A percentile compares a stretch with the other conserved stretches of the same genome.
These are phyloP conservation scores for Gossypium australe DNA, from an alignment of 345 rosid species.

Conservation along the genomic window DNA sequence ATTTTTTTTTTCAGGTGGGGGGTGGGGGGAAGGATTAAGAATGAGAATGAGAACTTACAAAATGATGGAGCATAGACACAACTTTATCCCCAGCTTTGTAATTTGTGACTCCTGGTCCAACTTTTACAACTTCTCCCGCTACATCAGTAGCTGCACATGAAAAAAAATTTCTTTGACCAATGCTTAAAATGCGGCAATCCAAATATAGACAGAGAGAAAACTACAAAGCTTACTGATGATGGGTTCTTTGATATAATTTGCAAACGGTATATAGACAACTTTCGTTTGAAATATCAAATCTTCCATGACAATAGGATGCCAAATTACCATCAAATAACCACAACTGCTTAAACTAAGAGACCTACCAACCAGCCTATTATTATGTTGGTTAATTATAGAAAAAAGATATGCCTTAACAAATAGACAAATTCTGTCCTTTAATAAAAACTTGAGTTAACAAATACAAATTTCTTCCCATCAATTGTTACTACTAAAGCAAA, in stretches of 20 bases:
- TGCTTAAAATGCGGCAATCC: not conserved
- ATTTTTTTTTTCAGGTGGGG: not conserved
- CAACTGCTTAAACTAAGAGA: not conserved
- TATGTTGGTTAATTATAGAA: not conserved
- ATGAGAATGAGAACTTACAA: slow-evolving; percentile 31
- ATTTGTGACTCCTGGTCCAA: slow-evolving; percentile 54
- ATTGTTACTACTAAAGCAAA: not conserved
- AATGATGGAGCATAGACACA: slow-evolving; percentile 42
- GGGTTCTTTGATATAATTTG: not conserved
- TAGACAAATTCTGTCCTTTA: not conserved
- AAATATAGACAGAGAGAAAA: not conserved
- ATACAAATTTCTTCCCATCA: not conserved
- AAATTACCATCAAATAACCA: not conserved
- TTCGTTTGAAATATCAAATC: not conserved
- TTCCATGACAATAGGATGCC: not conserved
- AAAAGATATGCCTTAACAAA: not conserved
- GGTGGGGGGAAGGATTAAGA: too few species aligned
- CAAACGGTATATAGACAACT: not conserved
- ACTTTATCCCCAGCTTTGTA: slow-evolving; percentile 80
- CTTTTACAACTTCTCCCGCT: slow-evolving; percentile 69
- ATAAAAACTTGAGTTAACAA: not conserved
- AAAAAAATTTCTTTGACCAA: slow-evolving; percentile 1
- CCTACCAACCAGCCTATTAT: not conserved
- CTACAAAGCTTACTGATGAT: not conserved
- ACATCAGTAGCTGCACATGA: slow-evolving; percentile 60